Base-by-base conservation (phyloP, 163 green algal species). In the Prototheca wickerhamii region DNA sequence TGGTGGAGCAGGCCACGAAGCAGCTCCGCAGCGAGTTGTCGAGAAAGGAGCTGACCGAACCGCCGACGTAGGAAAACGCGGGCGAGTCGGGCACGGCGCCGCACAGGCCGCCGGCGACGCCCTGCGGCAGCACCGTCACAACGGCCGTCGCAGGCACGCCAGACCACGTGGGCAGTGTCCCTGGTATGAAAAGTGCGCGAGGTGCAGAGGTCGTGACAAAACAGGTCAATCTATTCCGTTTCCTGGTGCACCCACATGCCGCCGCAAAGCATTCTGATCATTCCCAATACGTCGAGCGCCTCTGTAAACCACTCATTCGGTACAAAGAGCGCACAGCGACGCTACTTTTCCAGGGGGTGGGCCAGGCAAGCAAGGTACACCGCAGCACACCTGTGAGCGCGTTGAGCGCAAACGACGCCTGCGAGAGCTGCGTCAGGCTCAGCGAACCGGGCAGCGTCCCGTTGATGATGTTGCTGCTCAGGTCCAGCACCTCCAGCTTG, bases 91-190 rank as follows among this genome's bases (percentile, higher is more conserved):
- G 70, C 31, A 71, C 51, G 0, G 30, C 20, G 44, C 70, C 70
- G 53, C 70, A 77, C 49, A 77, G 42, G 6, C 26, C 32, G 4
- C 10, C 42, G 4, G 7, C 26, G 26, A 18, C 26, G 29, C 12
- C 31, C 52, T 77, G 65, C 2, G 65, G 71, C 44, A 78, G 60
- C 5, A 74, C 44, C 15, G 63, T 50, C 1, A 71, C 26, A 32
- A 4, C 30, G 30, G 55, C 54, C 12, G 21, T 33, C 23, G 29
- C 4, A 12, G 28, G 6, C 25, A 62, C 30, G 34, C 17, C 29
- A 18, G 26, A 28, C 54, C 34, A 72, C 15, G 25, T 43, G 65
- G 65, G 35, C 53, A 53, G n/a, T 6, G 46, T 29, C 15, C 46
- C 46, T 54, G 46, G 20, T 8, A n/a, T n/a, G n/a, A n/a, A n/a